Conservation (phyloP, 139 green algal species). For the Chlorella sp. region DNA sequence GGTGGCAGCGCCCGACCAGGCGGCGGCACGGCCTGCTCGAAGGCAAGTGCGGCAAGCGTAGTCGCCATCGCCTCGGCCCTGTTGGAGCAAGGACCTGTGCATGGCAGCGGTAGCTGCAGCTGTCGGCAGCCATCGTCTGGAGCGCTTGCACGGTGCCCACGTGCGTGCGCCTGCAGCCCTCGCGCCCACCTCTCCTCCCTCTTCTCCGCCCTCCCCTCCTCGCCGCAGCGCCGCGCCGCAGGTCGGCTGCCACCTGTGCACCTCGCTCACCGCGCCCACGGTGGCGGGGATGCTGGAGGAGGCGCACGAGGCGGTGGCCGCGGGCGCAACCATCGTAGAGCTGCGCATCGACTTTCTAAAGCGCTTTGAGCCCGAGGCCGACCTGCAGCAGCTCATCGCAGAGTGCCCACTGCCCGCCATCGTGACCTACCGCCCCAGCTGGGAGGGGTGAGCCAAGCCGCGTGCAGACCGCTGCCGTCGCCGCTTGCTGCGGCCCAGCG, state of each 20-base stretch:
- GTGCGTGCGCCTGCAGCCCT: not conserved
- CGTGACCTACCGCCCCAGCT: constrained; percentile 84
- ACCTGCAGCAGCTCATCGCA: constrained; percentile 68
- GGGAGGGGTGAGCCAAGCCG: constrained; percentile 91
- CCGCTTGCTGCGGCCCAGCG: too few species aligned
- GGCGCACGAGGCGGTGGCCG: constrained; percentile 60
- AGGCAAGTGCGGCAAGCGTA: too few species aligned
- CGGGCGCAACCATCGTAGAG: constrained; percentile 84
- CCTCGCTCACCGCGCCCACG: constrained; percentile 68
- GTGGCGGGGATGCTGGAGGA: constrained; percentile 67
- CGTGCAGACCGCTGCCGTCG: too few species aligned
- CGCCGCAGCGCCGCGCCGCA: not conserved
- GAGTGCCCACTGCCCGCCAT: constrained; percentile 73
- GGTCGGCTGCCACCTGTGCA: constrained; percentile 53
- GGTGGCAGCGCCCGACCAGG: too few species aligned
- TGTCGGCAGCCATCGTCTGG: too few species aligned
- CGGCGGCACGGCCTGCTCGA: too few species aligned
- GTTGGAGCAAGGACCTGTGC: too few species aligned
- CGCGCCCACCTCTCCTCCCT: not conserved
- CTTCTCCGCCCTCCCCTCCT: not conserved
- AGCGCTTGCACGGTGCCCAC: too few species aligned
- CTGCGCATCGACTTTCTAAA: constrained; percentile 86
- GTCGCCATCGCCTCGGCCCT: too few species aligned
- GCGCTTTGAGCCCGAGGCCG: constrained; percentile 32
- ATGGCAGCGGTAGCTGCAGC: too few species aligned